These are phyloP conservation scores for Sorghum bicolor DNA, from an alignment of 176 grass and related monocot genomes.

Conservation along the genomic window Sorghum_bicolor_NCBIv3 NC_012871.2:27154501-27155000, in stretches of 20 bases:
- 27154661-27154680: not conserved
- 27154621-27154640: not conserved
- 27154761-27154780: constrained; percentile 64
- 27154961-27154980: not conserved
- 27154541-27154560: not conserved
- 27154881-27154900: constrained; percentile 85
- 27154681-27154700: not conserved
- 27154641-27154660: not conserved
- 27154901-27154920: constrained; percentile 72
- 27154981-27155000: not conserved
- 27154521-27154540: not conserved
- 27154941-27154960: constrained; percentile 87
- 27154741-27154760: constrained; percentile 39
- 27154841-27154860: constrained; percentile 53
- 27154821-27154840: constrained; percentile 23
- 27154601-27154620: no score
- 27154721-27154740: not conserved
- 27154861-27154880: constrained; percentile 91
- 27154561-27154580: not conserved
- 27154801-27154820: constrained; percentile 2
- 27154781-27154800: constrained; percentile 44
- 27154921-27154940: constrained; percentile 84
- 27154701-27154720: not conserved
- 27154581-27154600: no score
- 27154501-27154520: not conserved